These are phyloP conservation scores for Echites panduratus DNA, from an alignment of 257 asterid species.

Conservation along the genomic window DNA sequence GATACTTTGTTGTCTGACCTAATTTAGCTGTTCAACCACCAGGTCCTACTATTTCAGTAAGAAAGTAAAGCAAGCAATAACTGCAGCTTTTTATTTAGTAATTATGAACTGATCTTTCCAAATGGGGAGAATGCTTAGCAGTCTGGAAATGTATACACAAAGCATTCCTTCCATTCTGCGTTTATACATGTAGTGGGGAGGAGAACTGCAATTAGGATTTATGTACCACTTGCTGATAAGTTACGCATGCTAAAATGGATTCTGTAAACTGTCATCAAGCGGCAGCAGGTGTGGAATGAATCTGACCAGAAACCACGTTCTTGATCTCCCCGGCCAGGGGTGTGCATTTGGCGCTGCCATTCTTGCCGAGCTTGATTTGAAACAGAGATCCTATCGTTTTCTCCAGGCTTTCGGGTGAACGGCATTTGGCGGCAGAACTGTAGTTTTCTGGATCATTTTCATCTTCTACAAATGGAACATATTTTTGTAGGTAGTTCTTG, in stretches of 20 bases:
- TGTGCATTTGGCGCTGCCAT: conserved; percentile 46
- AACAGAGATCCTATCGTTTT: conserved; percentile 43
- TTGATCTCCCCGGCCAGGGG: conserved; percentile 28
- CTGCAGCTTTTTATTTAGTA: neutral
- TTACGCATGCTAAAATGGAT: neutral
- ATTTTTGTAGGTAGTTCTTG: conserved; percentile 46
- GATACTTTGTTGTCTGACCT: neutral
- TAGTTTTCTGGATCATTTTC: conserved; percentile 23
- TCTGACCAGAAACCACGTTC: conserved; percentile 27
- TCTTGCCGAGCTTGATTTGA: conserved; percentile 41
- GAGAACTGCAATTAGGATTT: neutral
- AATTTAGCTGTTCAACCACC: neutral
- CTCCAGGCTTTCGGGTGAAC: conserved; percentile 37
- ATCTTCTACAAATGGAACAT: conserved; percentile 30
- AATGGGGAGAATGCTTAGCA: too few species aligned
- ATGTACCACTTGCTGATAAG: neutral
- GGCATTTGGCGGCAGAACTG: conserved; percentile 27
- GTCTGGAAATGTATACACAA: neutral
- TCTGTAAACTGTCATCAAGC: conserved; percentile 34
- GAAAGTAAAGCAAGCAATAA: neutral
- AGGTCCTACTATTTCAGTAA: neutral
- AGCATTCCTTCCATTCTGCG: conserved; percentile 1
- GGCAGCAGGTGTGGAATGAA: conserved; percentile 55
- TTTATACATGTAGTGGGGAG: neutral
- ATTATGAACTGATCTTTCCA: neutral